phyloP scores from a whole-genome alignment of 2,329 filamentous ascomycete species.

The Lachnellula hyalina region DNA sequence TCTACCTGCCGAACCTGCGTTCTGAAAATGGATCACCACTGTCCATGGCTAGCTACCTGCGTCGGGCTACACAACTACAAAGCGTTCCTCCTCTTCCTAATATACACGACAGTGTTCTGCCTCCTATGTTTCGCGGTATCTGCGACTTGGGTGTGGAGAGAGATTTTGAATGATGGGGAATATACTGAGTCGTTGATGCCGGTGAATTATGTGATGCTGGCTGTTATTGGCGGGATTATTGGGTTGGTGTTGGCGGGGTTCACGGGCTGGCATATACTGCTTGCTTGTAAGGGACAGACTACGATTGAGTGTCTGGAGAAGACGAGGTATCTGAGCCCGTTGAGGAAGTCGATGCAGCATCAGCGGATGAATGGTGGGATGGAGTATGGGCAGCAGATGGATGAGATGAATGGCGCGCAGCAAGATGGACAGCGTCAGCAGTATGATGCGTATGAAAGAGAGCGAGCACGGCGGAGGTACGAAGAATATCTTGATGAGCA shows the following conservation, averaged over 20 bases:
- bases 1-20: conserved; percentile 91
- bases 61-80: conserved; percentile 95
- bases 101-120: conserved; percentile 84
- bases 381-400: conserved; percentile 64
- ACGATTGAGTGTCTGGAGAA: conserved; percentile 97
- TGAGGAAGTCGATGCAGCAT: conserved; percentile 65
- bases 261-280: conserved; percentile 83
- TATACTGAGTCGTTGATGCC: conserved; percentile 76
- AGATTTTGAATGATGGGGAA: conserved; percentile 65
- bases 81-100: conserved; percentile 84
- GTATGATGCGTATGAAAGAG: conserved; percentile 53
- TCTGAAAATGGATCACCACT: conserved; percentile 99
- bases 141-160: conserved; percentile 76
- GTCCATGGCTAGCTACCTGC: conserved; percentile 94
- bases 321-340: conserved; percentile 82
- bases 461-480: conserved; percentile 63
- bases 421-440: conserved; percentile 11
- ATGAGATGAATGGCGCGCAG: conserved; percentile 52
- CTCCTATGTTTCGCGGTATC: conserved; percentile 75
- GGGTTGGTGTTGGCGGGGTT: conserved; percentile 85
- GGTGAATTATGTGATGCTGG: conserved; percentile 84
- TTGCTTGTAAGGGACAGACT: conserved; percentile 75
- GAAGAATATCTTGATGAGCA: conserved; percentile 82
- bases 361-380: conserved; percentile 48
- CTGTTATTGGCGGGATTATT: conserved; percentile 85